Evolutionary conservation across 805 yeast genomes (phyloP).

Genomic region (Ogataea zsoltii): DNA sequence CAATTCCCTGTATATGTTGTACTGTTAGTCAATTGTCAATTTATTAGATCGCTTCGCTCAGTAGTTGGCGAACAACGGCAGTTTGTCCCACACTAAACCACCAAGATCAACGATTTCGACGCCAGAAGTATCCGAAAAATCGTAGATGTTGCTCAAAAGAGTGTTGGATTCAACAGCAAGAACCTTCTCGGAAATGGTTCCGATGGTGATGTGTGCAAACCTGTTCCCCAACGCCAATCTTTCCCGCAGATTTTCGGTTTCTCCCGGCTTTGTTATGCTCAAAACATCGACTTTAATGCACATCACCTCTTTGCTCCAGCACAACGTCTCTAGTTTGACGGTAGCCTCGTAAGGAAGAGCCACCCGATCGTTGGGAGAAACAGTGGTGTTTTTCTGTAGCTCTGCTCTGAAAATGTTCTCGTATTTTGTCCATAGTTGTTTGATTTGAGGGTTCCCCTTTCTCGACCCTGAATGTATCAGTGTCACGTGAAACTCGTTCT

Average conservation of each 20-base stretch:
- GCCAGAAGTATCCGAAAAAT: constrained; percentile 15
- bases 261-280: constrained; percentile 3
- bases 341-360: constrained; percentile 34
- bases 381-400: not conserved
- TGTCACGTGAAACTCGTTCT: constrained; percentile 65
- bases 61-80: constrained; percentile 27
- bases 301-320: constrained; percentile 52
- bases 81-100: constrained; percentile 2
- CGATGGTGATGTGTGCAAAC: constrained; percentile 73
- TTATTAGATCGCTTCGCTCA: not conserved
- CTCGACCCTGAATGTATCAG: constrained; percentile 46
- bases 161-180: constrained; percentile 56
- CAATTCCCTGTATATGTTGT: too few species aligned
- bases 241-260: constrained; percentile 12
- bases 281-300: constrained; percentile 51
- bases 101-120: constrained; percentile 14
- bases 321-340: constrained; percentile 43
- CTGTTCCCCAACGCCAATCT: constrained; percentile 38
- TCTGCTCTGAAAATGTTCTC: constrained; percentile 14
- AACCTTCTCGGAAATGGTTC: constrained; percentile 46
- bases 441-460: constrained; percentile 13
- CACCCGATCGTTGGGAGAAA: constrained; percentile 6
- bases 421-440: constrained; percentile 23
- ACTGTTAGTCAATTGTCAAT: too few species aligned
- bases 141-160: constrained; percentile 29